Evolutionary conservation across 768 basidiomycete species (phyloP).

Genomic region (Lactarius pseudohatsudake): DNA sequence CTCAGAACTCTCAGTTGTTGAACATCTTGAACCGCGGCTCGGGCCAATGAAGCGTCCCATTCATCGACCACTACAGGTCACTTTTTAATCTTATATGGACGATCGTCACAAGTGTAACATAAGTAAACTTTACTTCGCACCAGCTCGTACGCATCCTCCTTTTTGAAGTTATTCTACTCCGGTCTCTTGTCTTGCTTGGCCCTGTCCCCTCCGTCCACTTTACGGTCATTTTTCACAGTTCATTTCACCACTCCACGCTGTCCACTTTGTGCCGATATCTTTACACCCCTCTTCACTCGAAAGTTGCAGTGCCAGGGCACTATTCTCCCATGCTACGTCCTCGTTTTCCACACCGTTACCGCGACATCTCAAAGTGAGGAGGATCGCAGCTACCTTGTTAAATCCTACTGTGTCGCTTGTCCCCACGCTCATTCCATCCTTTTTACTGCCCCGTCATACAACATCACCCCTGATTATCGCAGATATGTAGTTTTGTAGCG

Average conservation of each 20-base stretch:
- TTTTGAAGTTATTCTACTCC: slow-evolving; percentile 25
- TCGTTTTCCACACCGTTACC: slow-evolving; percentile 31
- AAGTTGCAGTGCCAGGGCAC: slow-evolving; percentile 16
- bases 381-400: slow-evolving; percentile 5
- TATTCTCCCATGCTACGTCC: slow-evolving; percentile 23
- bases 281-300: slow-evolving; percentile 1
- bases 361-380: slow-evolving; percentile 30
- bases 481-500: slow-evolving; percentile 38
- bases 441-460: slow-evolving; percentile 25
- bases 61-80: slow-evolving; percentile 11
- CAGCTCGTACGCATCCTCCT: slow-evolving; percentile 20
- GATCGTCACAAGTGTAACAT: slow-evolving; percentile 26
- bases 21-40: slow-evolving; percentile 25
- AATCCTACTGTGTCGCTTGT: slow-evolving; percentile 18
- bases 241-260: slow-evolving; percentile 7
- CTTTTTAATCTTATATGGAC: slow-evolving; percentile 23
- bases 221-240: neutral
- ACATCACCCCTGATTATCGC: slow-evolving; percentile 29
- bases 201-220: neutral
- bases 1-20: slow-evolving; percentile 20
- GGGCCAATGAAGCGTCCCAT: slow-evolving; percentile 19
- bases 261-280: slow-evolving; percentile 9
- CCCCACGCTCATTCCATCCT: neutral
- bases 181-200: slow-evolving; percentile 21
- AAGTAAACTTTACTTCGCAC: slow-evolving; percentile 21